Conservation (phyloP, 352 stramenopile species). For the Phytopythium montanum region DNA sequence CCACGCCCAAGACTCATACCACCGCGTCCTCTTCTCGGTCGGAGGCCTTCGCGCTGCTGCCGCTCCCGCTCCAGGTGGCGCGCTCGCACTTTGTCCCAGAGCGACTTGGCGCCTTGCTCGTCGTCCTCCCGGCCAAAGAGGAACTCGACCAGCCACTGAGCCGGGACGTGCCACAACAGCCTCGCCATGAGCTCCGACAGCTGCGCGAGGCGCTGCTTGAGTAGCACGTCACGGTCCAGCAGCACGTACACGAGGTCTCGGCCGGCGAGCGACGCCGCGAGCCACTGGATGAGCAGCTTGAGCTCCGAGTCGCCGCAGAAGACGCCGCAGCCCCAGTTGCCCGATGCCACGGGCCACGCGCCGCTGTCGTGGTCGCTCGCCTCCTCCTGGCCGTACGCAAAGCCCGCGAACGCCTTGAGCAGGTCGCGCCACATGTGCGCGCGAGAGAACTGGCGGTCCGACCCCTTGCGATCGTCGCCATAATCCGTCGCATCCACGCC, state of each 20-base stretch:
- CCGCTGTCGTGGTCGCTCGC: not conserved
- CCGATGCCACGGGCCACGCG: conserved; percentile 61
- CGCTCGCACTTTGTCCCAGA: not conserved
- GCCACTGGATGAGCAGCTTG: conserved; percentile 83
- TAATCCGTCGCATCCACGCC: conserved; percentile 78
- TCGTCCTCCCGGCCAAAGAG: conserved; percentile 10
- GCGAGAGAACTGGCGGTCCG: conserved; percentile 43
- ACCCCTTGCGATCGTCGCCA: conserved; percentile 15
- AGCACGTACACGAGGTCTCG: conserved; percentile 60
- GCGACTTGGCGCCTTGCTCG: not conserved
- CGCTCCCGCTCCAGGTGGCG: not conserved
- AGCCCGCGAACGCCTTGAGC: conserved; percentile 64
- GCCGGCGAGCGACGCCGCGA: conserved; percentile 52
- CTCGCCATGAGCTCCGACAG: conserved; percentile 9
- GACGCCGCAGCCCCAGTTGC: conserved; percentile 83
- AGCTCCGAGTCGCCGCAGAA: conserved; percentile 70
- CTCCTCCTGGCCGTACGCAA: conserved; percentile 32
- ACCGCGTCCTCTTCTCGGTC: not conserved
- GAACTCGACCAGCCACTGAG: conserved; percentile 23
- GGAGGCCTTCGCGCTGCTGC: not conserved
- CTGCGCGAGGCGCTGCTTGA: conserved; percentile 27
- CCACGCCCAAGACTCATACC: not conserved
- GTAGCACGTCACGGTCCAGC: conserved; percentile 38
- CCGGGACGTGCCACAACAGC: not conserved
- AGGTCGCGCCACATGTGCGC: conserved; percentile 58